phyloP scores from a whole-genome alignment of 768 basidiomycete genomes.

The Trametes gibbosa region DNA sequence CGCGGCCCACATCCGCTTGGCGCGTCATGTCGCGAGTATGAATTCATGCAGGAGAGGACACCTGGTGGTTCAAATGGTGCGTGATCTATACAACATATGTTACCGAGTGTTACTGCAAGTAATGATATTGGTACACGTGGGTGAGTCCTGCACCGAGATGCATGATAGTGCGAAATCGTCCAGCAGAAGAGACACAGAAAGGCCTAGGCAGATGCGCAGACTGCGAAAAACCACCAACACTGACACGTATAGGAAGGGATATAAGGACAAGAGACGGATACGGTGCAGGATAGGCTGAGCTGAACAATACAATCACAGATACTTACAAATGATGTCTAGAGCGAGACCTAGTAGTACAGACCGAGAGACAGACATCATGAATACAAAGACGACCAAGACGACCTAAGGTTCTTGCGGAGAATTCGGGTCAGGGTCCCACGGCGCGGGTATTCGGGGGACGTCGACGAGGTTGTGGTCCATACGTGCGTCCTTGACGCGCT shows the following conservation, averaged over 20 bases:
- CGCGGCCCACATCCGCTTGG: no score
- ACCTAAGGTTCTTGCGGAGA: not conserved
- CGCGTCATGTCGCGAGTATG: no score
- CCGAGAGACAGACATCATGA: not conserved
- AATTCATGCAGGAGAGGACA: no score
- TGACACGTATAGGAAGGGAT: not conserved
- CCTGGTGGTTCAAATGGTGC: no score
- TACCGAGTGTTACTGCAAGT: no score
- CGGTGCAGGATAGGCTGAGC: not conserved
- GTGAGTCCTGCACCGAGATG: no score
- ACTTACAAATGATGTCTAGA: not conserved
- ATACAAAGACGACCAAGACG: not conserved
- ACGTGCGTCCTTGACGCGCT: conserved; percentile 71
- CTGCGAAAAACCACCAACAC: not conserved
- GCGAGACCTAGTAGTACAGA: conserved; percentile 2
- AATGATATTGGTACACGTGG: no score
- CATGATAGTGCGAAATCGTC: no score
- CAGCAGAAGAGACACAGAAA: no score
- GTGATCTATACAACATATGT: no score
- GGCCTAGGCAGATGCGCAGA: not conserved
- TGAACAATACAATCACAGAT: not conserved
- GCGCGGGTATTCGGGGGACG: conserved; percentile 64
- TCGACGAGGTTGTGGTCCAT: conserved; percentile 80
- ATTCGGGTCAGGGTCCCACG: conserved; percentile 36
- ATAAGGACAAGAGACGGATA: not conserved